Percentiles rank a stretch among this genome's conserved stretches.
These are phyloP conservation scores for Dactylellina haptotyla DNA, from an alignment of 2,329 filamentous ascomycete genomes.

Conservation along the genomic window DNA sequence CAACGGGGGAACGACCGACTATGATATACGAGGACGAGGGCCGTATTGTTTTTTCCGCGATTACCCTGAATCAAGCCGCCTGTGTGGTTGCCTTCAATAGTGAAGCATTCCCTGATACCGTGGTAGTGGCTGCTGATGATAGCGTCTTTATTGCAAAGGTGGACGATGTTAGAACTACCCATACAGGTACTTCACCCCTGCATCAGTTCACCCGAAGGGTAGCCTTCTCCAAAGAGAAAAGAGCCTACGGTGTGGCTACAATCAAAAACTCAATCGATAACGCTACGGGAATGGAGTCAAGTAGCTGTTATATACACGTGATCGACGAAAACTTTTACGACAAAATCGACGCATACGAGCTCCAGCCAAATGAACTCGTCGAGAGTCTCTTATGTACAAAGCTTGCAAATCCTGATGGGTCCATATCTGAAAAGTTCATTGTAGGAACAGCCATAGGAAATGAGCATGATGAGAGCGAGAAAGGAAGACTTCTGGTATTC, in stretches of 20 bases:
- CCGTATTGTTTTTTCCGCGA: slow-evolving; percentile 88
- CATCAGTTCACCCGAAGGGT: slow-evolving; percentile 85
- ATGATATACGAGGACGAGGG: slow-evolving; percentile 91
- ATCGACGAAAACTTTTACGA: slow-evolving; percentile 91
- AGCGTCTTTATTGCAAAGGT: slow-evolving; percentile 83
- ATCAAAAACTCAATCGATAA: slow-evolving; percentile 75
- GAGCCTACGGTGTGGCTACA: slow-evolving; percentile 86
- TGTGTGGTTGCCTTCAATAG: slow-evolving; percentile 84
- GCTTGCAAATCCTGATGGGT: slow-evolving; percentile 70
- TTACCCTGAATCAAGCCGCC: slow-evolving; percentile 86
- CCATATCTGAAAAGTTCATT: slow-evolving; percentile 79
- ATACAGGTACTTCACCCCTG: slow-evolving; percentile 82
- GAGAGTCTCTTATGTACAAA: slow-evolving; percentile 84
- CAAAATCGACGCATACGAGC: slow-evolving; percentile 74
- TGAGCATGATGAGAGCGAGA: slow-evolving; percentile 69
- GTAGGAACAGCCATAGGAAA: slow-evolving; percentile 84
- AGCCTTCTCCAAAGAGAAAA: slow-evolving; percentile 81
- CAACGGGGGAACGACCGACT: slow-evolving; percentile 92
- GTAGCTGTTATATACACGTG: slow-evolving; percentile 83
- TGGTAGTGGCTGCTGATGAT: slow-evolving; percentile 80
- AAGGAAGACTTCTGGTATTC: slow-evolving; percentile 83
- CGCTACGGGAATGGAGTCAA: slow-evolving; percentile 71
- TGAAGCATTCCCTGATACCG: slow-evolving; percentile 79
- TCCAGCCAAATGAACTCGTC: slow-evolving; percentile 78
- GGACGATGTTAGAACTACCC: slow-evolving; percentile 85